Conservation (phyloP, 257 asterid genomes). For the Vinca minor region DNA sequence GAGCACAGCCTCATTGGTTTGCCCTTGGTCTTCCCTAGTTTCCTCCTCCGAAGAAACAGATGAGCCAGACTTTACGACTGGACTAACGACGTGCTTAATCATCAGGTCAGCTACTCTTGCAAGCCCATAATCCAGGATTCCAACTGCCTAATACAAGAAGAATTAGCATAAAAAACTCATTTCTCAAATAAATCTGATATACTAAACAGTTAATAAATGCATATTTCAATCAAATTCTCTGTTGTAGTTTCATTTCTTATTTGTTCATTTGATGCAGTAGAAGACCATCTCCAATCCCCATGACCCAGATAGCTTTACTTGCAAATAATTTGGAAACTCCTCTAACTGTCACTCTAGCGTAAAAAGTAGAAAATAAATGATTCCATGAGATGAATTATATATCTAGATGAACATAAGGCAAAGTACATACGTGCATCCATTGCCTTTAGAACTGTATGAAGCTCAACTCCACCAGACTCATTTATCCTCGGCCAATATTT, state of each 20-base stretch:
- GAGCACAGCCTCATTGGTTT: conserved; percentile 42
- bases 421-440: conserved; percentile 58
- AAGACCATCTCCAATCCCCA: not conserved
- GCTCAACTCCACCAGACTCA: conserved; percentile 54
- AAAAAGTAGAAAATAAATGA: not conserved
- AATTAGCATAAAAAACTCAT: not conserved
- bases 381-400: not conserved
- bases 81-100: conserved; percentile 51
- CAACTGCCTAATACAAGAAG: conserved; percentile 53
- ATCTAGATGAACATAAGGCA: not conserved
- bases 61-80: conserved; percentile 39
- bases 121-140: conserved; percentile 71
- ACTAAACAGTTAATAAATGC: not conserved
- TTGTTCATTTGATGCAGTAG: not conserved
- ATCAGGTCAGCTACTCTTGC: conserved; percentile 78
- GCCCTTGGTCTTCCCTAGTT: conserved; percentile 25
- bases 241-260: not conserved
- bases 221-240: not conserved
- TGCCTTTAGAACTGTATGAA: conserved; percentile 61
- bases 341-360: not conserved
- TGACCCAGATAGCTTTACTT: conserved; percentile 8
- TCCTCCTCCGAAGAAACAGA: conserved; percentile 45
- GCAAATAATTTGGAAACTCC: not conserved
- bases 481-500: conserved; percentile 35
- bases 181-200: not conserved